These are phyloP conservation scores for Triticum turgidum DNA, from an alignment of 176 grass and related monocot species.

Conservation along the genomic window DNA sequence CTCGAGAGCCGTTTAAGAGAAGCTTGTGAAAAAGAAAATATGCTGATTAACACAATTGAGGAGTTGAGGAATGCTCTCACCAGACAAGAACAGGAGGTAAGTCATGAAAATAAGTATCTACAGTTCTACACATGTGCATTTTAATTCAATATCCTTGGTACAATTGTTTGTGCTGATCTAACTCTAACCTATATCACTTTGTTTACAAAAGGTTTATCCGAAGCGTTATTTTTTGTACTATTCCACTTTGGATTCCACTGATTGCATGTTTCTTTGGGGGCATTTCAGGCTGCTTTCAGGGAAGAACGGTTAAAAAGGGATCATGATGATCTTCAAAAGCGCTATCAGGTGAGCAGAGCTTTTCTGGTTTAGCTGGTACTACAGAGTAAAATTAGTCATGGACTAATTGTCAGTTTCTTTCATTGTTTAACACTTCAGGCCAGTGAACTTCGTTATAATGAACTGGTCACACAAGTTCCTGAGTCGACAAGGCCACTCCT, in stretches of 20 bases:
- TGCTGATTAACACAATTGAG: conserved; percentile 93
- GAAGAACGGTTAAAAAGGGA: conserved; percentile 95
- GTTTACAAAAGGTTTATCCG: not conserved
- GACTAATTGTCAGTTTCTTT: conserved; percentile 5
- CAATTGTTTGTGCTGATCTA: conserved; percentile 16
- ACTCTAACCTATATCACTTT: not conserved
- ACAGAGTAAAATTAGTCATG: conserved; percentile 5
- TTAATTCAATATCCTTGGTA: not conserved
- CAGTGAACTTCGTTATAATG: conserved; percentile 97
- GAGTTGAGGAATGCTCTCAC: conserved; percentile 92
- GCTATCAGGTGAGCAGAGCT: conserved; percentile 72
- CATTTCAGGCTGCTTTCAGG: conserved; percentile 77
- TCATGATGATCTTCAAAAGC: conserved; percentile 96
- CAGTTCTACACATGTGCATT: not conserved
- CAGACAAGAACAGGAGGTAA: conserved; percentile 97
- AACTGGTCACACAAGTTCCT: conserved; percentile 96
- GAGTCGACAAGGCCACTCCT: conserved; percentile 95
- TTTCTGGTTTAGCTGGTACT: conserved; percentile 25
- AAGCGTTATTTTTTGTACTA: not conserved
- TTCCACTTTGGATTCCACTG: not conserved
- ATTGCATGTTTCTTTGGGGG: not conserved
- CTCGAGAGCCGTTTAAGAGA: conserved; percentile 86
- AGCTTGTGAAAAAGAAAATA: conserved; percentile 82
- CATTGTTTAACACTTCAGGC: conserved; percentile 48
- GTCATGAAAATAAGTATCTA: conserved; percentile 31